Evolutionary conservation across 108 stramenopile species (phyloP).

Genomic region (Poteriospumella lacustris): DNA sequence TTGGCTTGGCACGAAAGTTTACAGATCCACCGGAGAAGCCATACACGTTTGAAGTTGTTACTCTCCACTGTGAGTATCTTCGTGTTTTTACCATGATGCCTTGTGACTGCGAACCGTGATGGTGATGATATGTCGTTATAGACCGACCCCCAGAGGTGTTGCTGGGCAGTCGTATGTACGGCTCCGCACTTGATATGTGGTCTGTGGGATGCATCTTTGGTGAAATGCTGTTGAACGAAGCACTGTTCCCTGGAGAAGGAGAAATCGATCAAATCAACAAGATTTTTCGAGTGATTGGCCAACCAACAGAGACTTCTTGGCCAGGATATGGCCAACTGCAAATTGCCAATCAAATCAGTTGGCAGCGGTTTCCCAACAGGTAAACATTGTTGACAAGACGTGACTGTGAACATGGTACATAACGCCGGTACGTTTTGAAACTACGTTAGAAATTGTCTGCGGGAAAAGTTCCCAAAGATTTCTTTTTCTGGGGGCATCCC

Average conservation of each 20-base stretch:
- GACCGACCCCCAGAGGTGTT: conserved; percentile 44
- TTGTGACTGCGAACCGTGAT: not conserved
- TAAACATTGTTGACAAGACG: not conserved
- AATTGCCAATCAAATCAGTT: not conserved
- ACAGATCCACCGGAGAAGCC: conserved; percentile 27
- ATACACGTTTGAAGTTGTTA: conserved; percentile 29
- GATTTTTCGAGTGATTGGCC: conserved; percentile 3
- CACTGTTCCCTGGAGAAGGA: conserved; percentile 39
- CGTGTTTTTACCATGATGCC: not conserved
- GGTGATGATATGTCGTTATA: too few species aligned
- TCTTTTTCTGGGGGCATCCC: conserved; percentile 5
- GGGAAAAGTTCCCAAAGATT: conserved; percentile 8
- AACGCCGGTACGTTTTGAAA: not conserved
- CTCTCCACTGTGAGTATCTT: conserved; percentile 1
- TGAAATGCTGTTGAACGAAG: conserved; percentile 32
- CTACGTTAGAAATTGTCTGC: not conserved
- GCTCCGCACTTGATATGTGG: conserved; percentile 40
- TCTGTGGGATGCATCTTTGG: conserved; percentile 41
- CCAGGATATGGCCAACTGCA: not conserved
- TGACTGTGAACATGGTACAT: not conserved
- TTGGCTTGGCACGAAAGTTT: conserved; percentile 49
- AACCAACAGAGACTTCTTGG: conserved; percentile 1
- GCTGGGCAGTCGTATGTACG: conserved; percentile 34
- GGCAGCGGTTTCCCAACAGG: not conserved
- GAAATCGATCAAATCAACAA: not conserved